Percentiles rank a stretch among this genome's conserved stretches.
These are phyloP conservation scores for Talaromyces adpressus DNA, from an alignment of 495 filamentous ascomycete species.

Conservation along the genomic window DNA sequence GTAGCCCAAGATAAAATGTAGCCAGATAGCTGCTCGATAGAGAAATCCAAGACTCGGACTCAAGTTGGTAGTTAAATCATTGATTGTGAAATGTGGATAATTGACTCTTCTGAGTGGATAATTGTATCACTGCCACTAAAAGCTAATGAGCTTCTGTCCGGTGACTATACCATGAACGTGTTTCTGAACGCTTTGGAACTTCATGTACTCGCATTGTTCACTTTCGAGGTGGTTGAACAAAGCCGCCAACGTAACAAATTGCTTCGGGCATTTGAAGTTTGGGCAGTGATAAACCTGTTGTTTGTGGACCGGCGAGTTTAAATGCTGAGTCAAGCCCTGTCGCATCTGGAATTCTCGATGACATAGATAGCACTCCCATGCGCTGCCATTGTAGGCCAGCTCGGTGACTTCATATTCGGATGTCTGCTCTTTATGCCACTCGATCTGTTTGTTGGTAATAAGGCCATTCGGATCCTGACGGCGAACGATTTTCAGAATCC, in stretches of 20 bases:
- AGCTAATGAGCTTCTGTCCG: conserved; percentile 9
- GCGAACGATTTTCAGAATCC: conserved; percentile 24
- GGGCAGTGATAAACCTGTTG: conserved; percentile 49
- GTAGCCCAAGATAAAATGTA: not conserved
- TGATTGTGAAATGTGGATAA: not conserved
- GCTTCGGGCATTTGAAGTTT: conserved; percentile 31
- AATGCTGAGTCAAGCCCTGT: conserved; percentile 22
- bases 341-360: conserved; percentile 23
- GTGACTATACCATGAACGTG: conserved; percentile 11
- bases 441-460: conserved; percentile 36
- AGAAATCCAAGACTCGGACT: not conserved
- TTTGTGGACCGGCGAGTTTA: conserved; percentile 32
- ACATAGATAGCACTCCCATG: conserved; percentile 42
- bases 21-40: not conserved
- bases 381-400: conserved; percentile 28
- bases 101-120: not conserved
- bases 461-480: conserved; percentile 25
- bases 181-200: conserved; percentile 40
- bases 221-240: conserved; percentile 52
- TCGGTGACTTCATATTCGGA: conserved; percentile 15
- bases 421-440: conserved; percentile 19
- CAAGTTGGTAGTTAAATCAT: not conserved
- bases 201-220: conserved; percentile 40
- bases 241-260: conserved; percentile 41
- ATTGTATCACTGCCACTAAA: not conserved